These are phyloP conservation scores for Lyophyllum atratum DNA, from an alignment of 768 basidiomycete species.

Conservation along the genomic window DNA sequence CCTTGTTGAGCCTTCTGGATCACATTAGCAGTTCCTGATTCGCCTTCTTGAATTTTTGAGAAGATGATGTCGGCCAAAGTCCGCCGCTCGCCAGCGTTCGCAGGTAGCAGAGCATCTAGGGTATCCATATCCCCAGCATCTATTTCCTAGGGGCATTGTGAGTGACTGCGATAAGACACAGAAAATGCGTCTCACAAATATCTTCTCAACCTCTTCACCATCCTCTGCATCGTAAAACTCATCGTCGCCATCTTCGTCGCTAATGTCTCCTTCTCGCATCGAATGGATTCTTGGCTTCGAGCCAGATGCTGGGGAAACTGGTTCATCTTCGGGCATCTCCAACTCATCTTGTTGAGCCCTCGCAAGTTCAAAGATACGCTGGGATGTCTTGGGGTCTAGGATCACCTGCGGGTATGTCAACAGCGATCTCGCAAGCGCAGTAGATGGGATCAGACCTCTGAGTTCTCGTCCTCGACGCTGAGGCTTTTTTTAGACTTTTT, in stretches of 20 bases:
- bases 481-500: slow-evolving; percentile 54
- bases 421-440: slow-evolving; percentile 3
- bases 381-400: slow-evolving; percentile 80
- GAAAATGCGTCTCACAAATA: slow-evolving; percentile 48
- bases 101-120: slow-evolving; percentile 78
- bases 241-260: slow-evolving; percentile 44
- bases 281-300: slow-evolving; percentile 36
- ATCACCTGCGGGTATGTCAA: slow-evolving; percentile 48
- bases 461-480: slow-evolving; percentile 52
- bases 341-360: slow-evolving; percentile 92
- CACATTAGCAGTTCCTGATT: slow-evolving; percentile 51
- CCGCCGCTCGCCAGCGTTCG: slow-evolving; percentile 72
- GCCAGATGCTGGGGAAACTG: slow-evolving; percentile 28
- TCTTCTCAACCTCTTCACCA: slow-evolving; percentile 58
- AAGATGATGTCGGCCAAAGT: slow-evolving; percentile 98
- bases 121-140: slow-evolving; percentile 88
- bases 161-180: slow-evolving; percentile 7
- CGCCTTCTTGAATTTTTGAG: slow-evolving; percentile 78
- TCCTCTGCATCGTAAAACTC: slow-evolving; percentile 36
- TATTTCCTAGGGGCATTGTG: slow-evolving; percentile 61
- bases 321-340: slow-evolving; percentile 53
- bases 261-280: slow-evolving; percentile 39
- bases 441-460: slow-evolving; percentile 47
- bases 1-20: slow-evolving; percentile 67
- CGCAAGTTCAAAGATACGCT: slow-evolving; percentile 89